phyloP scores from a whole-genome alignment of 2,329 filamentous ascomycete genomes.

The Neonectria magnoliae region DNA sequence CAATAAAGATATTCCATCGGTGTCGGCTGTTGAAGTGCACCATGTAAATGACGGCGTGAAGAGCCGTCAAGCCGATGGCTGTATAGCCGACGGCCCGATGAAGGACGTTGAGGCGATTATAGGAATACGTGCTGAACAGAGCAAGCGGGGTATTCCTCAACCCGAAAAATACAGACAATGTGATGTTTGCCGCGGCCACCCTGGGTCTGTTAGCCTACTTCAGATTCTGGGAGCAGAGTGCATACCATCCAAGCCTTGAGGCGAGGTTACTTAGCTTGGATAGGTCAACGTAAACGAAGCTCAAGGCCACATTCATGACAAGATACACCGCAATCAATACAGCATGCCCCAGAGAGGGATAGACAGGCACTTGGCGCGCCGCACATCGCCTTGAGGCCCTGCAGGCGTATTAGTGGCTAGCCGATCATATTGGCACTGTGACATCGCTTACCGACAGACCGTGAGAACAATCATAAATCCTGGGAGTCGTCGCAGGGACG shows the following conservation, averaged over 20 bases:
- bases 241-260: constrained; percentile 36
- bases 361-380: too few relatives aligned
- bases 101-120: constrained; percentile 58
- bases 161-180: constrained; percentile 55
- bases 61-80: constrained; percentile 46
- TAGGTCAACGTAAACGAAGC: constrained; percentile 3
- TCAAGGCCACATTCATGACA: constrained; percentile 3
- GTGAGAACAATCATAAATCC: neutral
- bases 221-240: too few relatives aligned
- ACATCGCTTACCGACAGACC: too few relatives aligned
- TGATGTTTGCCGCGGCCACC: constrained; percentile 55
- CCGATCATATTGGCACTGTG: too few relatives aligned
- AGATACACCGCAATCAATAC: too few relatives aligned
- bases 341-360: too few relatives aligned
- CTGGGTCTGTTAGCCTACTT: constrained; percentile 39
- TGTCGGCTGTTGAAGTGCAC: constrained; percentile 40
- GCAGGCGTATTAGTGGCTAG: too few relatives aligned
- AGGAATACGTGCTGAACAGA: constrained; percentile 31
- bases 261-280: constrained; percentile 14
- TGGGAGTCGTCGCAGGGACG: neutral
- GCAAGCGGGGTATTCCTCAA: constrained; percentile 57
- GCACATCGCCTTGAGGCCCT: too few relatives aligned
- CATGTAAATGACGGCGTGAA: constrained; percentile 51
- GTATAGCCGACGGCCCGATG: constrained; percentile 58
- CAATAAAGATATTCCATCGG: constrained; percentile 7